Conservation (phyloP, 441 rosid species). For the Brassica hybrid region DNA sequence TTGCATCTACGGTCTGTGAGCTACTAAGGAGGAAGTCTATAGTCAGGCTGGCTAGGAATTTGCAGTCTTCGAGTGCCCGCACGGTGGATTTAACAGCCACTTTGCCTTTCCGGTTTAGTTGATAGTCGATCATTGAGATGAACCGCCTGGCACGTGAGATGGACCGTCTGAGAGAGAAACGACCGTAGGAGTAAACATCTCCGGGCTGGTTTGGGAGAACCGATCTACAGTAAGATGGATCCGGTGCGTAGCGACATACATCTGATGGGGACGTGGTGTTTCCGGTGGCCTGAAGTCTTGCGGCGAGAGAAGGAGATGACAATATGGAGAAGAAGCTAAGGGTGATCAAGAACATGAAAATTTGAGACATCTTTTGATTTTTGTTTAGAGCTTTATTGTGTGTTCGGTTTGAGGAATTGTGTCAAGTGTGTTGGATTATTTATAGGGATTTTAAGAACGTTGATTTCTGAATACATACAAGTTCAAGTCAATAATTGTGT, state of each 20-base stretch:
- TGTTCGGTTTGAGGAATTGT: constrained; percentile 21
- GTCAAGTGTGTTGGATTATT: constrained; percentile 26
- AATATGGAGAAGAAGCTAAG: constrained; percentile 17
- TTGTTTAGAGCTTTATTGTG: background rate
- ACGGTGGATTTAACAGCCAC: constrained; percentile 44
- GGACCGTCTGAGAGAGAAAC: constrained; percentile 63
- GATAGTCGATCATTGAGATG: constrained; percentile 53
- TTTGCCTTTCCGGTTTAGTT: constrained; percentile 47
- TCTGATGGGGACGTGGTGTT: constrained; percentile 41
- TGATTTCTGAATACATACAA: constrained; percentile 27
- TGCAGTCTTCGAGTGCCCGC: constrained; percentile 84
- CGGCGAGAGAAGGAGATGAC: constrained; percentile 28
- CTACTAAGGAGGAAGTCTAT: constrained; percentile 58
- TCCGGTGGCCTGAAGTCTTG: constrained; percentile 1
- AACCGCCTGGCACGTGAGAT: constrained; percentile 64
- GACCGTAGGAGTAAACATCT: constrained; percentile 57
- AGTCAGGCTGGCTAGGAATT: constrained; percentile 56
- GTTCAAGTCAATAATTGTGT: constrained; percentile 30
- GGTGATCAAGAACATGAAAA: constrained; percentile 27
- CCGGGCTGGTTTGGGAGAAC: constrained; percentile 57
- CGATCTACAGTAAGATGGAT: constrained; percentile 78
- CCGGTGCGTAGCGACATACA: constrained; percentile 63
- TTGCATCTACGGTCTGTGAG: constrained; percentile 49
- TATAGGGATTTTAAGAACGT: constrained; percentile 26
- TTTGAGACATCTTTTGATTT: constrained; percentile 36